A percentile compares a stretch with the other conserved stretches of the same genome.
These are phyloP conservation scores for Trichosporon faecale DNA, from an alignment of 1,284 basidiomycete genomes.

Conservation along the genomic window DNA sequence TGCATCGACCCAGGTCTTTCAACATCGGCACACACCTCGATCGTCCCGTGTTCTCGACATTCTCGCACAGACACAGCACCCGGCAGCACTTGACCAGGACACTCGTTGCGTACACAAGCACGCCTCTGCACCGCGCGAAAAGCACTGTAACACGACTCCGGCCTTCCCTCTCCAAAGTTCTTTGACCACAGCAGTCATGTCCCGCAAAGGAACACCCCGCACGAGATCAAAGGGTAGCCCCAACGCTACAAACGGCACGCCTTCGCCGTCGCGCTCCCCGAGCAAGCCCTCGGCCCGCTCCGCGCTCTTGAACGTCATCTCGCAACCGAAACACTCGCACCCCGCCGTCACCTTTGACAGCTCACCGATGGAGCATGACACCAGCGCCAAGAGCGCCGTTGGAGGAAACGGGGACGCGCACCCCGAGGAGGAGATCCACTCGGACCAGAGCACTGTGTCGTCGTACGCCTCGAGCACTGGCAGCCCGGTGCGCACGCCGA, in stretches of 20 bases:
- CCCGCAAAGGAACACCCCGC: background rate
- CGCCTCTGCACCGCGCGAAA: no score
- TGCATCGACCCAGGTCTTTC: background rate
- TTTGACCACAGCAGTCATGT: background rate
- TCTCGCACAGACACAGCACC: background rate
- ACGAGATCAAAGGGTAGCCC: constrained; percentile 2
- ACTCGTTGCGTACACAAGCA: background rate
- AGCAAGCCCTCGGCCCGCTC: constrained; percentile 30
- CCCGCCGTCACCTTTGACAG: constrained; percentile 26
- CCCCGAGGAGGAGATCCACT: constrained; percentile 34
- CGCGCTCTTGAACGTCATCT: constrained; percentile 40
- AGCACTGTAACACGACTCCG: background rate
- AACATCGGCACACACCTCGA: no score
- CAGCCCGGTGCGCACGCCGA: constrained; percentile 16
- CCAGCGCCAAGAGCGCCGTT: background rate
- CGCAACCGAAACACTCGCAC: constrained; percentile 31
- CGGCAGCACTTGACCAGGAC: background rate
- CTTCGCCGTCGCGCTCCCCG: constrained; percentile 10
- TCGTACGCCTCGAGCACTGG: constrained; percentile 34
- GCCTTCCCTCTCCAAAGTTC: background rate
- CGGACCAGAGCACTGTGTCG: constrained; percentile 41
- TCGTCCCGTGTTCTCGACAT: no score
- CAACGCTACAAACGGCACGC: background rate
- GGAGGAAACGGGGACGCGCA: background rate
- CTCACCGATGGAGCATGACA: constrained; percentile 17